Base-by-base conservation (phyloP, 257 asterid genomes). In the Galeopsis tetrahit region DNA sequence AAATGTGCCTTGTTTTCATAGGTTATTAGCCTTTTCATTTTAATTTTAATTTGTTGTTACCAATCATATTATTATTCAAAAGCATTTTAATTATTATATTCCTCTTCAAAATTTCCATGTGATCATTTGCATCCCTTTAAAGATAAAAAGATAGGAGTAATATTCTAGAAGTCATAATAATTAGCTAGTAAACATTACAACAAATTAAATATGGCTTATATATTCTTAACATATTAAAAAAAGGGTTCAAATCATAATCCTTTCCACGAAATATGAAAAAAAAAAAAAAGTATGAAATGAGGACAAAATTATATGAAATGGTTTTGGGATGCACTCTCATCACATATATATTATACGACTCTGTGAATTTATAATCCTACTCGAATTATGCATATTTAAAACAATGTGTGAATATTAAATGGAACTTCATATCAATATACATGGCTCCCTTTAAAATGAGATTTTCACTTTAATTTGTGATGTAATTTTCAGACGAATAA, bases 1-100 rank as follows among this genome's bases (percentile, higher is more conserved):
- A 39, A 80, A 74, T 77, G 86, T 77, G 81, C 70, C 55, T 65
- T 80, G 82, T 78, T 85, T 75, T 70, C 17, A 61, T 40, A 8
- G 34, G 17, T 73, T 59, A 55, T 4, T 17, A 3, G 28, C 28
- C 28, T 49, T 49, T 14, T 49, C 17, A 14, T 62, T 58, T 64
- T 51, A 42, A 21, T 4, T 57, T 43, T 21, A 21, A 21, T 21
- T 21, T 2, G 32, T 42, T 9, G 31, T 33, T 74, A 10, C 34
- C 40, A 53, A 53, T 64, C 35, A 39, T 39, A 39, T 35, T 11
- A 63, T 49, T 44, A 40, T 15, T 46, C 13, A 28, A 15, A 6
- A 10, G 10, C 21, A 1, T 14, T 34, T 21, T 38, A 49, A 43
- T 38, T 67, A 55, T 48, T 67, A 55, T 48, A 31, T 9, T 21